Evolutionary conservation across 2,329 filamentous ascomycete genomes (phyloP).

Genomic region (Ophiobolus disseminans): DNA sequence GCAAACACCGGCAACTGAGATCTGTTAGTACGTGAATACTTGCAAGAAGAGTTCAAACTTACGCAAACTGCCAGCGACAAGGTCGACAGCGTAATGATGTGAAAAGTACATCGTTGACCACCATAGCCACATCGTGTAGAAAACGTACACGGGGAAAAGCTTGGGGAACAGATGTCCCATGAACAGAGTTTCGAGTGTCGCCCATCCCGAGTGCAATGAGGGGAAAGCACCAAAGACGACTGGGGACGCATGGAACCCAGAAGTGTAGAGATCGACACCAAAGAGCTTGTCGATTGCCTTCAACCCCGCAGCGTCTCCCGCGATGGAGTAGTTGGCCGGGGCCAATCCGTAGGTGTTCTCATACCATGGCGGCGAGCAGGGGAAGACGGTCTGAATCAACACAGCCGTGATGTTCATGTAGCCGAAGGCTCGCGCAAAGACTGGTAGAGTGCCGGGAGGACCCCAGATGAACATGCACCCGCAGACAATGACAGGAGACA

Average conservation of each 20-base stretch:
- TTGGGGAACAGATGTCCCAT: constrained; percentile 91
- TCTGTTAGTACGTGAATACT: constrained; percentile 27
- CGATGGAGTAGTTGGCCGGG: constrained; percentile 90
- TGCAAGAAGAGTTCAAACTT: constrained; percentile 23
- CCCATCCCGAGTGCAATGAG: constrained; percentile 87
- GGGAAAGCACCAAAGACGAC: constrained; percentile 96
- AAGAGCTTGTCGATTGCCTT: constrained; percentile 89
- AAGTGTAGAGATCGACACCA: constrained; percentile 90
- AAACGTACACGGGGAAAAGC: constrained; percentile 78
- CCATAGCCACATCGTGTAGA: constrained; percentile 92
- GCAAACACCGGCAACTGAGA: constrained; percentile 67
- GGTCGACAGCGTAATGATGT: constrained; percentile 94
- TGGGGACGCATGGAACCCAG: constrained; percentile 86
- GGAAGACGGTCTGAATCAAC: constrained; percentile 86
- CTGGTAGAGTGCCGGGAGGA: constrained; percentile 81
- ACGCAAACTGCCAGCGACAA: constrained; percentile 81
- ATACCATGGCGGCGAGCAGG: constrained; percentile 96
- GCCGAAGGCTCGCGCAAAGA: constrained; percentile 86
- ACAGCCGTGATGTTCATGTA: constrained; percentile 92
- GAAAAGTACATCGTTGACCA: constrained; percentile 99
- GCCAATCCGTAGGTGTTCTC: constrained; percentile 91
- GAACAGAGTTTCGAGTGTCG: constrained; percentile 88
- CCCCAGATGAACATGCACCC: constrained; percentile 85
- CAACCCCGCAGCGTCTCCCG: constrained; percentile 86
- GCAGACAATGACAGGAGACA: constrained; percentile 80